phyloP scores from a whole-genome alignment of 352 stramenopile species.

The Globisporangium cystogenes region DNA sequence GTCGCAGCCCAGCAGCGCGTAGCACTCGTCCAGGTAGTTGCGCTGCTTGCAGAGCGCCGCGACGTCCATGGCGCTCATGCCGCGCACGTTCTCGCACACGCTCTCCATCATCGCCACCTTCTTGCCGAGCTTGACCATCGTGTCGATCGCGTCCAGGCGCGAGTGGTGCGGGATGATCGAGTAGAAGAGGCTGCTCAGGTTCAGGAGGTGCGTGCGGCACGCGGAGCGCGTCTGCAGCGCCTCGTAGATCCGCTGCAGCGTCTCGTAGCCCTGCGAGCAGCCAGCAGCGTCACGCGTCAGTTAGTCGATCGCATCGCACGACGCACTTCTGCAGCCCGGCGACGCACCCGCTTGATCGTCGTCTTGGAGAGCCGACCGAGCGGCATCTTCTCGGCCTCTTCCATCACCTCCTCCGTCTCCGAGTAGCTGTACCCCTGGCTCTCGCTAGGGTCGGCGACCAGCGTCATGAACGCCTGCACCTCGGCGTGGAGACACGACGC shows the following conservation, averaged over 20 bases:
- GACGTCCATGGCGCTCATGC: conserved; percentile 31
- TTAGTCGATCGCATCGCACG: too few species aligned
- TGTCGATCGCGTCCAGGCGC: conserved; percentile 49
- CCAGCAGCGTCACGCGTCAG: neutral
- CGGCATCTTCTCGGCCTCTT: conserved; percentile 38
- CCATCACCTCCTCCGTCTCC: conserved; percentile 31
- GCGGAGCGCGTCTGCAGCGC: conserved; percentile 35
- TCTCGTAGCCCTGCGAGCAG: conserved; percentile 43
- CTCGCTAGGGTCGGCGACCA: conserved; percentile 26
- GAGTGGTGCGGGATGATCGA: conserved; percentile 57
- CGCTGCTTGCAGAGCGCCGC: conserved; percentile 28
- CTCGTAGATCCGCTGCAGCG: conserved; percentile 53
- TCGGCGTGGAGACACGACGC: conserved; percentile 36
- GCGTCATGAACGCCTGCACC: conserved; percentile 37
- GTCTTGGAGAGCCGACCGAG: conserved; percentile 49
- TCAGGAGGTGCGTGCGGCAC: conserved; percentile 26
- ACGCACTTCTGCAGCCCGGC: neutral
- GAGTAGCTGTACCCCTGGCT: conserved; percentile 27
- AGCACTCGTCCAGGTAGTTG: conserved; percentile 65
- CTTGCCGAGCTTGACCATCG: conserved; percentile 59
- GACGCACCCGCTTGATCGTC: conserved; percentile 50
- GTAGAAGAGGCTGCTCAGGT: conserved; percentile 64
- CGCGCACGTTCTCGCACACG: conserved; percentile 35
- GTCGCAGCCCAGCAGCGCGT: conserved; percentile 42
- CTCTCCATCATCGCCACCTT: conserved; percentile 55